Base-by-base conservation (phyloP, 2,329 filamentous ascomycete genomes). In the Xylariales sp. region DNA sequence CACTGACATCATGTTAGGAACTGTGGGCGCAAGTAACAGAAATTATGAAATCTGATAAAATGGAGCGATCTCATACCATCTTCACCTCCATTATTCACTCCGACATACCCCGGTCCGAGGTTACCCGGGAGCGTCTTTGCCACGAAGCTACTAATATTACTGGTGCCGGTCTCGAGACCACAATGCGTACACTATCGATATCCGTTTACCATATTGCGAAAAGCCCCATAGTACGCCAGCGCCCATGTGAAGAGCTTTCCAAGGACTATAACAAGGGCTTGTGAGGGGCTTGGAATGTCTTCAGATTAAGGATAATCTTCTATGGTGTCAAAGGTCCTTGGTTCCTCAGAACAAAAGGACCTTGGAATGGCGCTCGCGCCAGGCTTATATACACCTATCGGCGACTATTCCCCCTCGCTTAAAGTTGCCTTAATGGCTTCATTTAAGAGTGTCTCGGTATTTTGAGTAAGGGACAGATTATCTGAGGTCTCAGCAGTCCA, bases 101-200 rank as follows among this genome's bases (percentile, higher is more conserved):
- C 16, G 39, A 46, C n/a, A 39, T 54, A 16, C 34, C 58, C 34
- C 36, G 48, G 23, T 53, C 49, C 23, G 58, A 62, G 12, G 48
- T 54, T 12, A 54, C 48, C 16, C 6, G 18, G 9, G 49, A 62
- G 6, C 50, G 60, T 7, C 60, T 62, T n/a, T 50, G 48, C 0
- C 41, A 62, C 8, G 60, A 62, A 55, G 60, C 60, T 3, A 54
- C 30, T n/a, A 12, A 7, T 32, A 2, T 62, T 39, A 14, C 48
- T 7, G 54, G 62, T n/a, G 62, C 34, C 0, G 62, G 53, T 8
- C 12, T 64, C 14, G 62, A 64, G 45, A 64, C 62, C 12, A 53
- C 54, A 5, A 52, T n/a, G 23, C 36, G 46, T 5, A 10, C 62
- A 23, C 39, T 64, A 12, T 28, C 62, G 16, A 8, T 64, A 36